phyloP scores from a whole-genome alignment of 2,329 filamentous ascomycete species.

The Fusarium pilosicola region DNA sequence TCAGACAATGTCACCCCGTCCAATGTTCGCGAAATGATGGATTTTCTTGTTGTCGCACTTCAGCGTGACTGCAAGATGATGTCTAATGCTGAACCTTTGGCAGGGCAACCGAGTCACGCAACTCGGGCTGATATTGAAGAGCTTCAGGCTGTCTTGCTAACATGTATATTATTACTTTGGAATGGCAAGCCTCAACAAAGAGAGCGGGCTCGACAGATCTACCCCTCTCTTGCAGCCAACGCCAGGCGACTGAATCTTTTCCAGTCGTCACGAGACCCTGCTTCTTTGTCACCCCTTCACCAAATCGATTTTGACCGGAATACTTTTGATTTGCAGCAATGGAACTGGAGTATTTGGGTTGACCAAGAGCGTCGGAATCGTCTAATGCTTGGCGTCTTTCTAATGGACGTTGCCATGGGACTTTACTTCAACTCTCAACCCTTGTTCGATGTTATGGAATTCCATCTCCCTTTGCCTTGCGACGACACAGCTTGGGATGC shows the following conservation, averaged over 20 bases:
- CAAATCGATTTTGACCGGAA: conserved; percentile 61
- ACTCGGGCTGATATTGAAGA: conserved; percentile 66
- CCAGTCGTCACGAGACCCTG: conserved; percentile 60
- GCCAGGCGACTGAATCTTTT: conserved; percentile 67
- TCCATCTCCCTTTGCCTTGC: conserved; percentile 73
- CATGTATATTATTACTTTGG: conserved; percentile 73
- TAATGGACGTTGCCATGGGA: conserved; percentile 71
- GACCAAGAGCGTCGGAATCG: conserved; percentile 76
- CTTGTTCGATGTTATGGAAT: conserved; percentile 70
- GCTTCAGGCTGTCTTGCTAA: conserved; percentile 72
- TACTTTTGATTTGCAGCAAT: conserved; percentile 60
- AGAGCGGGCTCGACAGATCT: conserved; percentile 68
- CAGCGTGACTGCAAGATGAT: conserved; percentile 64
- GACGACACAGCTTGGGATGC: conserved; percentile 82
- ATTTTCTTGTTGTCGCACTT: conserved; percentile 68
- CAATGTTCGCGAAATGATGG: conserved; percentile 75
- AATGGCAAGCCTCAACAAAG: conserved; percentile 75
- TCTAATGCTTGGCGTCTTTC: conserved; percentile 71
- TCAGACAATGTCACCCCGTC: conserved; percentile 69
- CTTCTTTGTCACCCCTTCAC: conserved; percentile 68
- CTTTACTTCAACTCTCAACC: conserved; percentile 77
- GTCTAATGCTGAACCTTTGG: conserved; percentile 40
- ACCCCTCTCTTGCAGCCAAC: conserved; percentile 65
- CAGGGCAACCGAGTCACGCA: conserved; percentile 40
- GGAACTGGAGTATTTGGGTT: conserved; percentile 74